Conservation (phyloP, 805 yeast genomes). For the Wickerhamomyces kurtzmanii region DNA sequence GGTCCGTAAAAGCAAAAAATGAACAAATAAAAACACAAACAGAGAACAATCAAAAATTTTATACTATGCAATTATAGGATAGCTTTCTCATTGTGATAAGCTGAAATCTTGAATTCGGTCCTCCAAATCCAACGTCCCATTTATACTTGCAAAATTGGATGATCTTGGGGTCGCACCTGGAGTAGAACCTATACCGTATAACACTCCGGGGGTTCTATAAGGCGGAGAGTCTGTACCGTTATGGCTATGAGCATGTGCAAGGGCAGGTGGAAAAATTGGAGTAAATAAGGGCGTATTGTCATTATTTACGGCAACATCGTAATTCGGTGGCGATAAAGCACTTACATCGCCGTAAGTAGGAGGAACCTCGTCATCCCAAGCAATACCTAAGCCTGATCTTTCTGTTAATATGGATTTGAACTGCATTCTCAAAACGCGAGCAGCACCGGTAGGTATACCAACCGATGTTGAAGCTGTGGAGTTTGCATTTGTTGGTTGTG, state of each 20-base stretch:
- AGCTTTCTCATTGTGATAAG: too few species aligned
- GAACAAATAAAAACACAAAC: too few species aligned
- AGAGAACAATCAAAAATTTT: too few species aligned
- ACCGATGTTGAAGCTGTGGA: constrained; percentile 20
- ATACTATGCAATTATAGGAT: too few species aligned
- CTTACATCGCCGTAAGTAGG: constrained; percentile 86
- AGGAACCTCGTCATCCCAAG: constrained; percentile 99
- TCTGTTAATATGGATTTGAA: constrained; percentile 78
- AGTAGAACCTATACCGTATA: constrained; percentile 34
- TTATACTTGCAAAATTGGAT: constrained; percentile 12
- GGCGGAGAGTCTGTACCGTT: constrained; percentile 9
- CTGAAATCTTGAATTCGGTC: too few species aligned
- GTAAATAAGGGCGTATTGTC: constrained; percentile 18
- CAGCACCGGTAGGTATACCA: constrained; percentile 89
- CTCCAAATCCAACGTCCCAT: constrained; percentile 13
- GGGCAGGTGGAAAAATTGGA: constrained; percentile 12
- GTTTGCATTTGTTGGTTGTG: constrained; percentile 8
- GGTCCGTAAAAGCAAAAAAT: too few species aligned
- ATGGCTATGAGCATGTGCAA: constrained; percentile 15
- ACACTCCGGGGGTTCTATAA: constrained; percentile 21
- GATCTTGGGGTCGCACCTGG: constrained; percentile 23
- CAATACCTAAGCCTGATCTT: constrained; percentile 88
- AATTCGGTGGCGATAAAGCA: constrained; percentile 81
- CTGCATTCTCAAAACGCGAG: constrained; percentile 91
- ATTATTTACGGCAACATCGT: constrained; percentile 27